Evolutionary conservation across 768 basidiomycete genomes (phyloP), one percentile per base, ranked within the genome.

Genomic region (Tephrocybe sp.): DNA sequence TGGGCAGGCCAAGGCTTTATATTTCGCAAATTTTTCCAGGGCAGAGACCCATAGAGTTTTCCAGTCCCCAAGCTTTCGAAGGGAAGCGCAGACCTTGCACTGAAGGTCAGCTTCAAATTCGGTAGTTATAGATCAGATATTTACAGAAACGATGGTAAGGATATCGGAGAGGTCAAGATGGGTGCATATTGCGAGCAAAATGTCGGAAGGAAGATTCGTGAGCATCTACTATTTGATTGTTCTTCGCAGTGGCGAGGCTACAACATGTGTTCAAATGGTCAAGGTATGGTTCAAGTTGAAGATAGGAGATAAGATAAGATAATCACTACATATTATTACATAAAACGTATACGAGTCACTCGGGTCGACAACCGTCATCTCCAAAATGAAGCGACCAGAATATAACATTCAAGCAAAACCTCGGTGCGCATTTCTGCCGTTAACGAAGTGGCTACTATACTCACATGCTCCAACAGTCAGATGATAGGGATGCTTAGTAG

Each of bases 31-130:
- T 18, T 47, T 44, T n/a, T 55, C 20, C 17, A 59, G 48, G 24
- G 51, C 45, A 8, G 37, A 14, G 18, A 59, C 51, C 58, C 58
- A 59, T 4, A 59, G 49, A 21, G 32, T 34, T 34, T 55, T 54
- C 8, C 40, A 54, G 5, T 54, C 41, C 10, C 15, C 30, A 20
- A 58, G 50, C 26, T 49, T 53, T 23, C 45, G 37, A n/a, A n/a
- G n/a, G n/a, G n/a, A n/a, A n/a, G n/a, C n/a, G n/a, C n/a, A n/a
- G n/a, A n/a, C n/a, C n/a, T n/a, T n/a, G n/a, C n/a, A n/a, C n/a
- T n/a, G n/a, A n/a, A n/a, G n/a, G n/a, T n/a, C n/a, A n/a, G n/a
- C 5, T 15, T 5, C 8, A 36, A 15, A 36, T 5, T 7, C 9
- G n/a, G 34, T 15, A 28, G 12, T 11, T 24, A 3, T 17, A 32